Percentiles rank a stretch among this genome's conserved stretches.
These are phyloP conservation scores for Hemisphaericaspora lyxosophila DNA, from an alignment of 1,139 yeast genomes.

Conservation along the genomic window DNA sequence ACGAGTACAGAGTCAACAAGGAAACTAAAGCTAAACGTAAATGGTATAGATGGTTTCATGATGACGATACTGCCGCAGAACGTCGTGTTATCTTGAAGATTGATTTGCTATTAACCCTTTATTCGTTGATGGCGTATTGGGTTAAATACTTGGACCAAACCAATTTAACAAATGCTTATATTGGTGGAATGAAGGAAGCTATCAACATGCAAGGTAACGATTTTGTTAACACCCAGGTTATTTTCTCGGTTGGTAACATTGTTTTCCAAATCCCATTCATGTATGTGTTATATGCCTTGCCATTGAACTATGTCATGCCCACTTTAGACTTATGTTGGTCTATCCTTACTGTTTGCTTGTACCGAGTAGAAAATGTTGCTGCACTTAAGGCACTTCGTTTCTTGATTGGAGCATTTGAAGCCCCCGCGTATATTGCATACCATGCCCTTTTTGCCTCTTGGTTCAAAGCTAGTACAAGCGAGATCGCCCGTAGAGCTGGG, in stretches of 20 bases:
- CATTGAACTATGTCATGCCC: conserved; percentile 58
- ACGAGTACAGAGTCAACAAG: conserved; percentile 52
- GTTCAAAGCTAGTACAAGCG: conserved; percentile 53
- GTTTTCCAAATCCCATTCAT: conserved; percentile 55
- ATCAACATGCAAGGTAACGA: conserved; percentile 66
- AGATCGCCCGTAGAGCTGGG: conserved; percentile 60
- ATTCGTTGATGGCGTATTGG: conserved; percentile 67
- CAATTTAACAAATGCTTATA: conserved; percentile 66
- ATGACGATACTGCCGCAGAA: conserved; percentile 54
- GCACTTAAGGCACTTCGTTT: conserved; percentile 60
- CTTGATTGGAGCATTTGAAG: conserved; percentile 62
- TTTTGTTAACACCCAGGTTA: conserved; percentile 57
- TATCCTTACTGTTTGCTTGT: conserved; percentile 57
- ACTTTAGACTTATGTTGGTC: conserved; percentile 66
- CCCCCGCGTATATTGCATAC: conserved; percentile 58
- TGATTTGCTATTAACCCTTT: conserved; percentile 59
- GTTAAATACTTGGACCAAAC: conserved; percentile 66
- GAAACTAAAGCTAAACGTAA: conserved; percentile 37
- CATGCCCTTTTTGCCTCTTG: conserved; percentile 64
- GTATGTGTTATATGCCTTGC: conserved; percentile 45
- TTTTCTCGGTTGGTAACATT: conserved; percentile 58
- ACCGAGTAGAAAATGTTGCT: conserved; percentile 43
- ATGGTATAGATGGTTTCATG: conserved; percentile 68
- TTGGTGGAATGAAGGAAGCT: conserved; percentile 61
- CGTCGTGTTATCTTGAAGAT: conserved; percentile 57